phyloP scores from a whole-genome alignment of 2,329 filamentous ascomycete genomes.

The Ophiostoma ips region DNA sequence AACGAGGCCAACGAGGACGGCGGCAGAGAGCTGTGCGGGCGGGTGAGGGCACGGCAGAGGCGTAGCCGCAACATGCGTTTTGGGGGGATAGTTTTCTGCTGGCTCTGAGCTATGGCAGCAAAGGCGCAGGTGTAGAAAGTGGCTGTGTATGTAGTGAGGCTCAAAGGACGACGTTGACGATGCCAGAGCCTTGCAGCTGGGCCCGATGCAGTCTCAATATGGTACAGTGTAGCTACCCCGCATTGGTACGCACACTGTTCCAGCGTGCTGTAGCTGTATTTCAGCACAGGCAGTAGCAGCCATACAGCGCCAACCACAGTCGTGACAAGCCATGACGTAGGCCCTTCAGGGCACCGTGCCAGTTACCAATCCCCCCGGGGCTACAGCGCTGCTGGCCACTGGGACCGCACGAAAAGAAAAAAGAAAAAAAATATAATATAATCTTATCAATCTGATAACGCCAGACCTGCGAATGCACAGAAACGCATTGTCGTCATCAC shows the following conservation, averaged over 20 bases:
- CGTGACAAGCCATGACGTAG: background rate
- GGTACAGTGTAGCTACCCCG: no score
- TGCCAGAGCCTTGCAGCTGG: no score
- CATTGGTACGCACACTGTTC: no score
- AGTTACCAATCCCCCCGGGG: background rate
- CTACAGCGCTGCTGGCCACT: background rate
- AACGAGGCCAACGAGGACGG: background rate
- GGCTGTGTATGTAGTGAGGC: no score
- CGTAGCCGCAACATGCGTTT: background rate
- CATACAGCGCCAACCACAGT: background rate
- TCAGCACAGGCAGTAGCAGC: no score
- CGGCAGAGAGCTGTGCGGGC: background rate
- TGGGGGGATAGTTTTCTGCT: background rate
- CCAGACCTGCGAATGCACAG: background rate
- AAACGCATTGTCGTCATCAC: background rate
- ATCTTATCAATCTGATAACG: slow-evolving; percentile 14
- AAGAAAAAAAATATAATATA: background rate
- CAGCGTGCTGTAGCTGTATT: no score
- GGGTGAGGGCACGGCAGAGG: background rate
- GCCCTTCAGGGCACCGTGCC: background rate
- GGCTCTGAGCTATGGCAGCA: no score
- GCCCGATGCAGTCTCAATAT: no score
- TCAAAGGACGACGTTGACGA: no score
- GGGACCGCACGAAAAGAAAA: no score
- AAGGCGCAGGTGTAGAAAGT: no score